Conservation (phyloP, 768 basidiomycete genomes). For the Galerina marginata region DNA sequence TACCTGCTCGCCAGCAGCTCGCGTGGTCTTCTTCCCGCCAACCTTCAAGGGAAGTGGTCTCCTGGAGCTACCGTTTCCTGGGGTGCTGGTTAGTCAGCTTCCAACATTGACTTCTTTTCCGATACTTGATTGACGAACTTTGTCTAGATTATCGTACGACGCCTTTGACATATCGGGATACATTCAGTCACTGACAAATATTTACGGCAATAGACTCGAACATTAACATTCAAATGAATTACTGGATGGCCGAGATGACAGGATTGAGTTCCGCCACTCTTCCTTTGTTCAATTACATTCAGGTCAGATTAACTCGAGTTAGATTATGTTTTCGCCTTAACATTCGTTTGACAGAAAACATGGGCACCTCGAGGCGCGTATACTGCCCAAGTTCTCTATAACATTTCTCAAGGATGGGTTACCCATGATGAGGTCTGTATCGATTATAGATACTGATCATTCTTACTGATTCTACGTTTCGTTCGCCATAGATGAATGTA, state of each 20-base stretch:
- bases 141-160: constrained; percentile 50
- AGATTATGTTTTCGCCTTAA: neutral
- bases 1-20: constrained; percentile 69
- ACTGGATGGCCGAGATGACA: constrained; percentile 78
- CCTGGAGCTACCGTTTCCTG: constrained; percentile 59
- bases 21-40: constrained; percentile 67
- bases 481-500: constrained; percentile 62
- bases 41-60: constrained; percentile 79
- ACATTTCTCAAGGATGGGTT: constrained; percentile 77
- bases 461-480: neutral
- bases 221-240: constrained; percentile 85
- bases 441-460: neutral
- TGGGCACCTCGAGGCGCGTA: constrained; percentile 74
- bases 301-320: constrained; percentile 46
- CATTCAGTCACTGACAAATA: neutral
- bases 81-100: constrained; percentile 55
- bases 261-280: constrained; percentile 56
- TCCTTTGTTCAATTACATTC: constrained; percentile 71
- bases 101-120: neutral
- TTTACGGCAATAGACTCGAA: constrained; percentile 58
- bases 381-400: constrained; percentile 72
- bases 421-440: constrained; percentile 68
- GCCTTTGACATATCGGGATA: neutral
- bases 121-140: neutral
- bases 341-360: constrained; percentile 54